These are phyloP conservation scores for Fusarium citri DNA, from an alignment of 2,329 filamentous ascomycete genomes.

Conservation along the genomic window DNA sequence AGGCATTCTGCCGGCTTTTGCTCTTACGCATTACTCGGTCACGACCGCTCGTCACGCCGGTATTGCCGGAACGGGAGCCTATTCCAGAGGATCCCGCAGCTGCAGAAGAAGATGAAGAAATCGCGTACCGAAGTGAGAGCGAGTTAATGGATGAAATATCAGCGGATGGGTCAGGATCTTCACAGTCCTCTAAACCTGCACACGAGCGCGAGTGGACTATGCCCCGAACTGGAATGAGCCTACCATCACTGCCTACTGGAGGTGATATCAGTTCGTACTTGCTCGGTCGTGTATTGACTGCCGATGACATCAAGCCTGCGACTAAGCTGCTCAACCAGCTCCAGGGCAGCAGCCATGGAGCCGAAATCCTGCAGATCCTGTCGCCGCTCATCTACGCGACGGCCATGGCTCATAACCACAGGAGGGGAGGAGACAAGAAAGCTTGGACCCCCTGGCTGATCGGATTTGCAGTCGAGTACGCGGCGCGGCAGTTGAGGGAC, in stretches of 20 bases:
- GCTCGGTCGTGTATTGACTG: conserved; percentile 88
- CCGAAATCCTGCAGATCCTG: conserved; percentile 92
- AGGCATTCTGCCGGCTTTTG: conserved; percentile 84
- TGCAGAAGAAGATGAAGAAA: conserved; percentile 60
- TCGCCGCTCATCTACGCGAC: conserved; percentile 88
- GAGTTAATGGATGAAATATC: conserved; percentile 58
- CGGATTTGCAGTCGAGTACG: conserved; percentile 86
- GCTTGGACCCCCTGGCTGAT: conserved; percentile 94
- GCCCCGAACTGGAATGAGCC: conserved; percentile 89
- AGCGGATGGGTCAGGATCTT: conserved; percentile 45
- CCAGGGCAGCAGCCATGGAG: conserved; percentile 77
- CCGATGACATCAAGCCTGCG: conserved; percentile 96
- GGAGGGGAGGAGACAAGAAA: conserved; percentile 67
- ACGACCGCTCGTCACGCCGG: conserved; percentile 83
- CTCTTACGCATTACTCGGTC: conserved; percentile 86
- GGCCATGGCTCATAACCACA: conserved; percentile 75
- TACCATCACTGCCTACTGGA: conserved; percentile 84
- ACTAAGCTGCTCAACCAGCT: conserved; percentile 86
- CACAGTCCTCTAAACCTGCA: conserved; percentile 46
- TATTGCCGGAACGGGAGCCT: conserved; percentile 85
- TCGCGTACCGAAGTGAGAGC: conserved; percentile 53
- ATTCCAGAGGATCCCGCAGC: conserved; percentile 71
- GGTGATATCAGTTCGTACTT: conserved; percentile 89
- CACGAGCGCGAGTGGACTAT: conserved; percentile 81
- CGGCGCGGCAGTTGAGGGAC: conserved; percentile 83